A percentile compares a stretch with the other conserved stretches of the same genome.
These are phyloP conservation scores for Thermomyces lanuginosus DNA, from an alignment of 2,329 filamentous ascomycete species.

Conservation along the genomic window DNA sequence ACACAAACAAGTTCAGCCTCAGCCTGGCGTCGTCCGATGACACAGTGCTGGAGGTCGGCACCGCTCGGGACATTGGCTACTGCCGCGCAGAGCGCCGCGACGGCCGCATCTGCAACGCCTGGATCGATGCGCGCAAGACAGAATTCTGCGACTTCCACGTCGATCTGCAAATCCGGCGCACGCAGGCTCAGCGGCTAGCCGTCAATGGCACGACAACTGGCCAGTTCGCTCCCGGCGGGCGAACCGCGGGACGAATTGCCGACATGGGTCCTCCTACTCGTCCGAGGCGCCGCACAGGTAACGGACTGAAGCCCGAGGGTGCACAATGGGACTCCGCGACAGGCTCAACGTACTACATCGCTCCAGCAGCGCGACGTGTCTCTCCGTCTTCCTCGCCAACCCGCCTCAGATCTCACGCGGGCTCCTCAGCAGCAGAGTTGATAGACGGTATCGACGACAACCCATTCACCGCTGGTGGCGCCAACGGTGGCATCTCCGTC, in stretches of 20 bases:
- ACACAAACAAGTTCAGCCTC: slow-evolving; percentile 71
- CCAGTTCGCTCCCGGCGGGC: slow-evolving; percentile 27
- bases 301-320: slow-evolving; percentile 18
- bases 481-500: slow-evolving; percentile 23
- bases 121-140: slow-evolving; percentile 78
- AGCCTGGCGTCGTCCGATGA: slow-evolving; percentile 76
- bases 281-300: slow-evolving; percentile 9
- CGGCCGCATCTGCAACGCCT: slow-evolving; percentile 60
- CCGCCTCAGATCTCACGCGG: slow-evolving; percentile 4
- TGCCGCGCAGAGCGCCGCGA: slow-evolving; percentile 77
- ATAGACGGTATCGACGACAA: slow-evolving; percentile 26
- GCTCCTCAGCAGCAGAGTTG: slow-evolving; percentile 23
- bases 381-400: too few species aligned
- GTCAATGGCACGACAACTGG: slow-evolving; percentile 56
- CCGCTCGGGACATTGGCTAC: slow-evolving; percentile 68
- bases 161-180: slow-evolving; percentile 60
- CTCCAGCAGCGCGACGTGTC: slow-evolving; percentile 21
- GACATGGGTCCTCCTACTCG: slow-evolving; percentile 12
- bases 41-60: slow-evolving; percentile 76
- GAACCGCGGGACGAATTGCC: slow-evolving; percentile 28
- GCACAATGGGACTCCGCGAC: slow-evolving; percentile 25
- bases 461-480: slow-evolving; percentile 25
- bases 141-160: slow-evolving; percentile 89
- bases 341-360: slow-evolving; percentile 31
- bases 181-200: slow-evolving; percentile 54